phyloP scores from a whole-genome alignment of 176 grass and related monocot species.

The Rhynchospora pubera region DNA sequence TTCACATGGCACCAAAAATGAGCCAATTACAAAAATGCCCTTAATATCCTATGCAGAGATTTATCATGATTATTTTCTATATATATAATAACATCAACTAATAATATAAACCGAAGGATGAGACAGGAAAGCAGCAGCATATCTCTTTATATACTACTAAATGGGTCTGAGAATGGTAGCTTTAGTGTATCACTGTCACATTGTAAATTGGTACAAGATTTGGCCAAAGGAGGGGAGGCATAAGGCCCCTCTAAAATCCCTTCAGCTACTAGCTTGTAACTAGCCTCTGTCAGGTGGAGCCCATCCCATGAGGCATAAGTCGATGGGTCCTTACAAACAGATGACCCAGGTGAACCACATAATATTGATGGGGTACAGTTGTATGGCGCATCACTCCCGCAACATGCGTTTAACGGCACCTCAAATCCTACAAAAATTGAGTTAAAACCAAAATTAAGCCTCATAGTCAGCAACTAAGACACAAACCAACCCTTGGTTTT shows the following conservation, averaged over 20 bases:
- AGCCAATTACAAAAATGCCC: background rate
- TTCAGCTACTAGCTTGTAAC: slow-evolving; percentile 64
- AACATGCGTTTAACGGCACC: slow-evolving; percentile 60
- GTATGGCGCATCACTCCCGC: slow-evolving; percentile 52
- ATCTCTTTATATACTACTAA: slow-evolving; percentile 11
- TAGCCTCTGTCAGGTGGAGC: slow-evolving; percentile 71
- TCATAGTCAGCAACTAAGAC: background rate
- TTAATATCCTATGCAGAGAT: slow-evolving; percentile 10
- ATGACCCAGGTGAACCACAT: slow-evolving; percentile 56
- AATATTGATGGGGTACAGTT: slow-evolving; percentile 61
- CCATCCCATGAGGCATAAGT: slow-evolving; percentile 85
- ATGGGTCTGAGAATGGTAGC: slow-evolving; percentile 15
- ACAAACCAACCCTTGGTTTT: background rate
- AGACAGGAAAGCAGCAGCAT: background rate
- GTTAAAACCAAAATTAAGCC: background rate
- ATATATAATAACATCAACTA: slow-evolving; percentile 4
- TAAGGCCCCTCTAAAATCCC: slow-evolving; percentile 57
- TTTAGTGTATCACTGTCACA: background rate
- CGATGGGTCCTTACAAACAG: slow-evolving; percentile 51
- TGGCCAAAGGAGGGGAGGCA: slow-evolving; percentile 53
- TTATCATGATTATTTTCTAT: background rate
- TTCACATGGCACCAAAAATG: slow-evolving; percentile 8
- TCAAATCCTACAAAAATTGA: slow-evolving; percentile 50
- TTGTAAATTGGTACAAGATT: slow-evolving; percentile 40
- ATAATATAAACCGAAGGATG: background rate